Evolutionary conservation across 2,329 filamentous ascomycete genomes (phyloP).

Genomic region (Ophiobolus disseminans): DNA sequence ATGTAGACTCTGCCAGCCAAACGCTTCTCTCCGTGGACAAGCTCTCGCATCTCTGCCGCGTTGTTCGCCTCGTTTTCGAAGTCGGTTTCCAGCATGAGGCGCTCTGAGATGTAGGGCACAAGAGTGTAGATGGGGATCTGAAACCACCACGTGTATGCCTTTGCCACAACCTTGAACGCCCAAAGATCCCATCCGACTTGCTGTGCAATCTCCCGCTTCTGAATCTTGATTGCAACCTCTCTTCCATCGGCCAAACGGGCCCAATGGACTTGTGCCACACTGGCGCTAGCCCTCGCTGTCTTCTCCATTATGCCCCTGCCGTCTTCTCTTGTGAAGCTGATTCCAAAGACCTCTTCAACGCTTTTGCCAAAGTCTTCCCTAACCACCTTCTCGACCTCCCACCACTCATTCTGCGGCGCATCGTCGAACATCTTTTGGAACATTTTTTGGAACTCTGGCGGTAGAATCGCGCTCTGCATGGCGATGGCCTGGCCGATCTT

Average conservation of each 20-base stretch:
- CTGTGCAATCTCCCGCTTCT: slow-evolving; percentile 90
- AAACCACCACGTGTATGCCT: slow-evolving; percentile 85
- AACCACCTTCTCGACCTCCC: slow-evolving; percentile 83
- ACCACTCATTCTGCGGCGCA: slow-evolving; percentile 90
- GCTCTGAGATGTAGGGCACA: slow-evolving; percentile 90
- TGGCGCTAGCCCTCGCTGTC: slow-evolving; percentile 80
- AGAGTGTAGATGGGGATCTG: slow-evolving; percentile 91
- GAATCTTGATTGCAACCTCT: slow-evolving; percentile 94
- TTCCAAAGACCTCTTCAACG: slow-evolving; percentile 89
- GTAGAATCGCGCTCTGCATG: slow-evolving; percentile 94
- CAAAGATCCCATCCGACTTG: slow-evolving; percentile 95
- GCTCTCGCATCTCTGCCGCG: slow-evolving; percentile 78
- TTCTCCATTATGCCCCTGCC: slow-evolving; percentile 72
- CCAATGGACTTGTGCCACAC: slow-evolving; percentile 97
- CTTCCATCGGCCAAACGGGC: slow-evolving; percentile 83
- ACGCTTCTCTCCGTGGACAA: slow-evolving; percentile 77
- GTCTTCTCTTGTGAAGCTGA: slow-evolving; percentile 76
- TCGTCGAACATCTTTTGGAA: slow-evolving; percentile 97
- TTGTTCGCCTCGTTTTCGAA: slow-evolving; percentile 93
- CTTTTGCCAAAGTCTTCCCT: slow-evolving; percentile 83
- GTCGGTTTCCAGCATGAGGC: slow-evolving; percentile 91
- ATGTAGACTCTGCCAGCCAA: slow-evolving; percentile 86
- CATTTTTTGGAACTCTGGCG: slow-evolving; percentile 95
- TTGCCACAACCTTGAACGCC: slow-evolving; percentile 89
- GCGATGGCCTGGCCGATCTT: slow-evolving; percentile 99